Evolutionary conservation across 768 basidiomycete genomes (phyloP), one percentile per base, ranked within the genome.

Genomic region (Termitomyces sp.): DNA sequence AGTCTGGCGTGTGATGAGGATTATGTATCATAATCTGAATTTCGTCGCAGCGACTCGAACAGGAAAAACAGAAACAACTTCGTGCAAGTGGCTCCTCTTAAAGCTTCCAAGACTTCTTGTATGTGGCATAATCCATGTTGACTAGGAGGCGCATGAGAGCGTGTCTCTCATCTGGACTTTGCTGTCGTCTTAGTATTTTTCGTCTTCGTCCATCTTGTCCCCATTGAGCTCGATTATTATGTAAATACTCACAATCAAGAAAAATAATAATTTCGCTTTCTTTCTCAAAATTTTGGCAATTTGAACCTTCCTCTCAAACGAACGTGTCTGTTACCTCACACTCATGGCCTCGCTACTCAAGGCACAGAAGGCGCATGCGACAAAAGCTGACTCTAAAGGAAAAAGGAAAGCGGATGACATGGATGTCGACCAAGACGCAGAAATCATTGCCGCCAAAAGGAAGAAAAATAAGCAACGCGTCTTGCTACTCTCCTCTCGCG

Each of bases 381-480:
- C 73, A 4, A 81, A 79, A 48, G 71, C 71, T 9, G 76, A 76
- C 12, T 60, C 65, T 26, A 83, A 90, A 67, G 78, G 86, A 58
- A 88, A 87, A 65, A 76, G 78, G 35, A 84, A 83, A 54, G 81
- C 77, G 7, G 75, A 82, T 61, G 83, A 84, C 56, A 79, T 76
- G 67, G 82, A 88, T 19, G 73, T 77, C 11, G 78, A 77, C 38
- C 74, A 77, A 22, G 72, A 66, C 24, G 58, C 65, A 5, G 67
- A 66, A 34, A 63, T 60, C 22, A 62, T 66, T 35, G 65, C 62
- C 7, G 66, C 74, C 15, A 84, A 81, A 66, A 78, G 73, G 68
- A 84, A 83, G 72, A 85, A 83, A 70, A 95, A 98, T 76, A 97
- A 93, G 80, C 96, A 99, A 76, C 84, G 95, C 59, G 95, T 98